Evolutionary conservation across 2,329 filamentous ascomycete species (phyloP), one percentile per base, ranked within the genome.

Genomic region (Xylariaceae sp.): DNA sequence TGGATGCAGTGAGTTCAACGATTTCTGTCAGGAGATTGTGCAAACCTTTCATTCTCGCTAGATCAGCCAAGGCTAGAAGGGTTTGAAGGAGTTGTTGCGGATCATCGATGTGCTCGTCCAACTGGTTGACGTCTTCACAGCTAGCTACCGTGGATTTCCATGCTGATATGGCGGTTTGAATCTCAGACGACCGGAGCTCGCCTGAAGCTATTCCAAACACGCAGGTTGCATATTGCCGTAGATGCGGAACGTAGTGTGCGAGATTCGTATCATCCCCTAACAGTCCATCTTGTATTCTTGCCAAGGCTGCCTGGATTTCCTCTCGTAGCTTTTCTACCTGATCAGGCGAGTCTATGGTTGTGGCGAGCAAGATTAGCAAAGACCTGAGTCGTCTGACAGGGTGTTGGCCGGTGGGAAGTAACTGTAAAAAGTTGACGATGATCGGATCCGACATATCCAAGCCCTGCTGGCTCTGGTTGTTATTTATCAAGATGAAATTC

Each of bases 371-470:
- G 8, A 76, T 71, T 1, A 81, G 65, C 4, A 84, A 65, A 0
- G 79, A 76, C 11, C 81, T 73, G 2, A 83, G 67, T 26, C 80
- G 72, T 35, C 80, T 74, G 37, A 84, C 66, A 0, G 80, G 80
- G 57, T 79, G 78, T 27, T 70, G 72, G 0, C 80, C 76, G 1
- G 70, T 62, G 2, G 77, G 72, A 57, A 81, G 82, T 1, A 78
- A 72, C 5, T 76, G 70, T 3, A 84, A 66, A 7, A 84, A 66
- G 0, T 73, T 69, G 37, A 75, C 72, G 8, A 80, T 70, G 9
- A 71, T 73, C 1, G 76, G 68, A 49, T 80, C 75, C 4, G 75
- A 71, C 12, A 79, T 67, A 6, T 71, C 71, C 29, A 74, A 65
- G 3, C 69, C 70, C 31, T 68, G 64, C 29, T 62, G 57, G 4